These are phyloP conservation scores for Jimgerdemannia flammicorona DNA, from an alignment of 192 early-diverging fungal genomes.

Conservation along the genomic window DNA sequence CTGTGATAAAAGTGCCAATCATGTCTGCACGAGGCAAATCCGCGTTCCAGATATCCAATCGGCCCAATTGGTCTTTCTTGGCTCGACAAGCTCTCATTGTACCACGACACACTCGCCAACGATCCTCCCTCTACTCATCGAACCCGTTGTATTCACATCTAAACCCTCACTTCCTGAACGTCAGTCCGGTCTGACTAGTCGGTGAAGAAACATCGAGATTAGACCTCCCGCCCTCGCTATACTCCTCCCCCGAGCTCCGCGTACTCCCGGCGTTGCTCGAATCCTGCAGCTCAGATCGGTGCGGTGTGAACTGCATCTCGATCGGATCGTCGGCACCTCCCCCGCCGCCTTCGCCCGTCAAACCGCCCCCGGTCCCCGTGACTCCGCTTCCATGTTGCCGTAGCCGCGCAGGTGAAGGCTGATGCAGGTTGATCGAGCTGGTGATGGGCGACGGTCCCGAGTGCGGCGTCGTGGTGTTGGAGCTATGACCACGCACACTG, in stretches of 20 bases:
- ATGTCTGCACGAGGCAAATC: background rate
- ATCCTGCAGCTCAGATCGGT: background rate
- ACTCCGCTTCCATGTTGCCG: background rate
- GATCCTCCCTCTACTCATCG: too few species aligned
- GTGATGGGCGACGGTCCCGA: background rate
- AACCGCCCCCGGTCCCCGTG: background rate
- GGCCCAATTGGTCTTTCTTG: background rate
- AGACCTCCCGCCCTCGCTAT: background rate
- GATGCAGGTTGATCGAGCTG: background rate
- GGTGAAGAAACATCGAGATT: background rate
- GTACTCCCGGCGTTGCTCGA: background rate
- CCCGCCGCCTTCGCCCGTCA: background rate
- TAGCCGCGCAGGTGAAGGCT: background rate
- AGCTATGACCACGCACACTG: background rate
- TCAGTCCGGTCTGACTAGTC: background rate
- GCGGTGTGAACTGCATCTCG: background rate
- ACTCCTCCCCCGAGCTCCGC: background rate
- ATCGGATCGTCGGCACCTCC: background rate
- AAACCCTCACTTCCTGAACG: background rate
- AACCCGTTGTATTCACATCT: too few species aligned
- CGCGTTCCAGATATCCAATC: background rate
- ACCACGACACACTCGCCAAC: too few species aligned
- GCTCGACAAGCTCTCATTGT: background rate
- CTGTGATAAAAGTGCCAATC: background rate
- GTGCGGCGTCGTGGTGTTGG: background rate